phyloP scores from a whole-genome alignment of 2,329 filamentous ascomycete genomes.

The Epicoccum nigrum region DNA sequence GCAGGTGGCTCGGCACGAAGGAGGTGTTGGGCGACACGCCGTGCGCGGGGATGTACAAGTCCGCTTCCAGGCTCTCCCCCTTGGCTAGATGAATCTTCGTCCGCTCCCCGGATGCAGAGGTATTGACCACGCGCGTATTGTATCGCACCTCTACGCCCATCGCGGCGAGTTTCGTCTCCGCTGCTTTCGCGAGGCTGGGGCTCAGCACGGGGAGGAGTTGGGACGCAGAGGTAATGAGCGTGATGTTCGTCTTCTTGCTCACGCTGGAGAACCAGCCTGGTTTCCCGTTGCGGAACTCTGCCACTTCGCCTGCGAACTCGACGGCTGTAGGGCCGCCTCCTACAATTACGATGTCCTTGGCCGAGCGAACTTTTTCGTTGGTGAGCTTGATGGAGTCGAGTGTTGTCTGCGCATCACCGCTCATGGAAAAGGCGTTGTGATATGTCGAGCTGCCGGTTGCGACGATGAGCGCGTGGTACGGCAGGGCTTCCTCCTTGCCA shows the following conservation, averaged over 20 bases:
- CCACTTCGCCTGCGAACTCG: constrained; percentile 58
- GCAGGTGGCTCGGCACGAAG: constrained; percentile 57
- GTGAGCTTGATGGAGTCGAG: constrained; percentile 43
- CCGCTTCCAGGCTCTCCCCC: constrained; percentile 55
- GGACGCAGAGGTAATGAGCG: constrained; percentile 51
- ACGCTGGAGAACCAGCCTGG: constrained; percentile 47
- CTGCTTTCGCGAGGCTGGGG: constrained; percentile 48
- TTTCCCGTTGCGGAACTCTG: constrained; percentile 49
- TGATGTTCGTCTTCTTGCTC: constrained; percentile 49
- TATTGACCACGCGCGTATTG: constrained; percentile 42
- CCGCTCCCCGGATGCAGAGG: constrained; percentile 44
- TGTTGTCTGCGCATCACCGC: constrained; percentile 37
- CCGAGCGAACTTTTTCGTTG: constrained; percentile 44
- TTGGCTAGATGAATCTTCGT: constrained; percentile 49
- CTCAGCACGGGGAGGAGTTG: constrained; percentile 53
- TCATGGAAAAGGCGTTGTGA: constrained; percentile 53
- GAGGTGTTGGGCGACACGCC: constrained; percentile 60
- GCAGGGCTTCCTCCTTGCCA: constrained; percentile 41
- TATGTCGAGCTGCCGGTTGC: constrained; percentile 60
- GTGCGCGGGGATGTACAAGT: constrained; percentile 60
- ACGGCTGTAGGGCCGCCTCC: constrained; percentile 58
- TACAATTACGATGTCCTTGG: constrained; percentile 54
- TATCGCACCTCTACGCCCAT: constrained; percentile 56
- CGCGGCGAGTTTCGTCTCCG: constrained; percentile 54
- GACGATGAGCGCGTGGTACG: constrained; percentile 63